Percentiles rank a stretch among this genome's conserved stretches.
Conservation (phyloP, 2,329 filamentous ascomycete genomes). For the Sclerotinia nivalis region DNA sequence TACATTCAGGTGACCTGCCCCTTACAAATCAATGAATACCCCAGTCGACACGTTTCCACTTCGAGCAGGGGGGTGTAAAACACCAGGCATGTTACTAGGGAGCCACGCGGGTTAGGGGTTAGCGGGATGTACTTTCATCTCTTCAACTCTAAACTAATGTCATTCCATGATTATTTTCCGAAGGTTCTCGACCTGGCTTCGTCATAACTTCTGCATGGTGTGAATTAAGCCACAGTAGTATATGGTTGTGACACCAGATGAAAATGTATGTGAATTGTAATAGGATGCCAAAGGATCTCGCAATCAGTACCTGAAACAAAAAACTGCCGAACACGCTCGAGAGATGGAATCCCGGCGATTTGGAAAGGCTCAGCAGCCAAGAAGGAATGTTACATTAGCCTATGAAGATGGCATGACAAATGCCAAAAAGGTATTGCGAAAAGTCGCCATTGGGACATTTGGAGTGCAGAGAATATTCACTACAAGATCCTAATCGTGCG, state of each 20-base stretch:
- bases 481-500: background rate
- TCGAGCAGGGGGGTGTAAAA: background rate
- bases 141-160: background rate
- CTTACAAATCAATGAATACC: background rate
- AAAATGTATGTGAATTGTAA: background rate
- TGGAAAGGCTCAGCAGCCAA: constrained; percentile 8
- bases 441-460: background rate
- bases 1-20: background rate
- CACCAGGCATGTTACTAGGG: background rate
- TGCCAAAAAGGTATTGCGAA: background rate
- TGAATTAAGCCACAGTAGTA: background rate
- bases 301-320: background rate
- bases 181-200: background rate
- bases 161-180: background rate
- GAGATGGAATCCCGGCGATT: background rate
- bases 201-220: background rate
- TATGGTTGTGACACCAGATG: background rate
- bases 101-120: background rate
- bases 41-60: background rate
- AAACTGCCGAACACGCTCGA: background rate
- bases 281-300: background rate
- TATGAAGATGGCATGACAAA: background rate
- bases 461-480: background rate
- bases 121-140: background rate
- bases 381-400: background rate